A percentile compares a stretch with the other conserved stretches of the same genome.
phyloP scores from a whole-genome alignment of 495 filamentous ascomycete species.

The Aspergillus carlsbadensis region DNA sequence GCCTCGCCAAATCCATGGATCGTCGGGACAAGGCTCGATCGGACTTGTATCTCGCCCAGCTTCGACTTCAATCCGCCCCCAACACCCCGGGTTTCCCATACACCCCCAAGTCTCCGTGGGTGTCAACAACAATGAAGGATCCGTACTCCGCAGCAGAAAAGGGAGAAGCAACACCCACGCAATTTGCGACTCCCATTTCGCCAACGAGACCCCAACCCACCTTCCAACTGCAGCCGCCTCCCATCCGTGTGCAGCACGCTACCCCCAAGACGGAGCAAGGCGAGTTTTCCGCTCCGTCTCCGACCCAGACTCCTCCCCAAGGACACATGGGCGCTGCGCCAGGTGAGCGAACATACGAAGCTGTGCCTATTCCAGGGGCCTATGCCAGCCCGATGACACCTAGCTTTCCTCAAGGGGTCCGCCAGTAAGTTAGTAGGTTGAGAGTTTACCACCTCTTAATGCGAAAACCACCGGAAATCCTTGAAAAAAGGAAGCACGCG shows the following conservation, averaged over 20 bases:
- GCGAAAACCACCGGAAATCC: not conserved
- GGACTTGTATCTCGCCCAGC: slow-evolving; percentile 93
- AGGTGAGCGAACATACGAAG: slow-evolving; percentile 49
- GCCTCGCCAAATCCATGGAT: slow-evolving; percentile 94
- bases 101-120: slow-evolving; percentile 50
- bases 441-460: not conserved
- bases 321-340: slow-evolving; percentile 47
- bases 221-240: slow-evolving; percentile 84
- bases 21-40: slow-evolving; percentile 88
- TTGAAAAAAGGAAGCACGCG: not conserved
- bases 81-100: slow-evolving; percentile 83
- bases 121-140: slow-evolving; percentile 40
- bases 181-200: slow-evolving; percentile 48
- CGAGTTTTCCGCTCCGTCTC: slow-evolving; percentile 49
- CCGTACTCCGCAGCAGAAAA: slow-evolving; percentile 56
- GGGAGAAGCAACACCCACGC: slow-evolving; percentile 43
- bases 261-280: slow-evolving; percentile 65
- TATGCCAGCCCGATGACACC: slow-evolving; percentile 48
- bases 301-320: slow-evolving; percentile 24
- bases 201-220: slow-evolving; percentile 52
- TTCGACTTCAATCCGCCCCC: slow-evolving; percentile 86
- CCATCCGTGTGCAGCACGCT: slow-evolving; percentile 70
- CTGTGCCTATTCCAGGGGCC: slow-evolving; percentile 53
- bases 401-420: slow-evolving; percentile 25
- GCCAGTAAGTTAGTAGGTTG: slow-evolving; percentile 10